Base-by-base conservation (phyloP, 306 rosid genomes). In the Castanea sativa region DNA sequence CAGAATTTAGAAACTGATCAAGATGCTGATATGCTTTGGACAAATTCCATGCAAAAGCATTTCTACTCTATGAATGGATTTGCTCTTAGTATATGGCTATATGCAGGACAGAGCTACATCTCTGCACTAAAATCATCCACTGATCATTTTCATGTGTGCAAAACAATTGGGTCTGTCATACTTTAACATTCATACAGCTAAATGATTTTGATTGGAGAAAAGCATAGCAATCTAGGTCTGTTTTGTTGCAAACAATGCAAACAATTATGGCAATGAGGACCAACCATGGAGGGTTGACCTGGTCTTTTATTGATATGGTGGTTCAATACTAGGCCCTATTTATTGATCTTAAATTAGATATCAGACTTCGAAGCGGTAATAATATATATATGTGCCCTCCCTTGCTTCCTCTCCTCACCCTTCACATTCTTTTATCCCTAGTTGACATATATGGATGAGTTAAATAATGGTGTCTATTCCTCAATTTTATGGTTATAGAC, bases 361-460 rank as follows among this genome's bases (percentile, higher is more conserved):
- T 29, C 20, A 16, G 19, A 64, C 5, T 15, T 23, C 4, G 2
- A 23, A 33, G 73, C 23, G 18, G 27, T 53, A 29, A 67, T 80
- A 70, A 55, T 14, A 56, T 49, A 18, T 68, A 32, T 14, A 19
- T 52, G 19, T 49, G 49, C 25, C 7, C 69, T 41, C 71, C 60
- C 75, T 30, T 41, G 5, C 4, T 25, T 63, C 25, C 19, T 58
- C 10, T 27, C 23, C 30, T 32, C 9, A 2, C 51, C 53, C 52
- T 6, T 8, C 8, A 11, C 18, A 41, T 73, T 69, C n/a, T 76
- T 58, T 75, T 29, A n/a, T 33, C 27, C 25, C 49, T 35, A 12
- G 16, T 73, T 74, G 58, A 33, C 56, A 49, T 70, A 16, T 30
- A 81, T 11, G 29, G 78, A 68, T 57, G 30, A 69, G 76, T 74